Base-by-base conservation (phyloP, 306 rosid species). In the Boehmeria nivea region DNA sequence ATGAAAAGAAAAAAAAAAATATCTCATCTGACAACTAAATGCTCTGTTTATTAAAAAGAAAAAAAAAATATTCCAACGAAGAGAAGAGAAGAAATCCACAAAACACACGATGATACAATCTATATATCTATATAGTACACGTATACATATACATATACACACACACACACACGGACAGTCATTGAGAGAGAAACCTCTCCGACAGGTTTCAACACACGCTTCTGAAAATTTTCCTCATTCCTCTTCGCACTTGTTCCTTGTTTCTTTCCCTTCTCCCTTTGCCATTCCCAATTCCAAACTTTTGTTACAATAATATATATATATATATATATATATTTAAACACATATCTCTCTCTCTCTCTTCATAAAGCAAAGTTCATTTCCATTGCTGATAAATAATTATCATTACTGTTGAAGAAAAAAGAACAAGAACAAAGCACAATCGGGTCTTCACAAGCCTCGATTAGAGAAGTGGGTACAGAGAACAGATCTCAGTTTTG, bases 391-490 rank as follows among this genome's bases (percentile, higher is more conserved):
- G 16, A 24, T 3, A 9, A 37, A 56, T 17, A 18, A 8, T 31
- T 22, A 25, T 27, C 67, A 50, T 43, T 51, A 33, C 71, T 61
- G 51, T 77, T 82, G 74, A 80, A n/a, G n/a, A n/a, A n/a, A n/a
- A n/a, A n/a, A n/a, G n/a, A n/a, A n/a, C n/a, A n/a, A n/a, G n/a
- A n/a, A n/a, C n/a, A n/a, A n/a, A n/a, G n/a, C n/a, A n/a, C n/a
- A n/a, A n/a, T n/a, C n/a, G n/a, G n/a, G n/a, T n/a, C n/a, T n/a
- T n/a, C n/a, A n/a, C n/a, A n/a, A n/a, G n/a, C n/a, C n/a, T n/a
- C n/a, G 77, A 65, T 70, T 79, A 57, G 45, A 59, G 55, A 72
- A 64, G 80, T 64, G 69, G 73, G 74, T 69, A 54, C 36, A 31
- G 27, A 61, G 26, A 66, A 39, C 58, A 54, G 77, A 65, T 78